Evolutionary conservation across 2,329 filamentous ascomycete genomes (phyloP), one percentile per base, ranked within the genome.

Genomic region (Beauveria sp.): DNA sequence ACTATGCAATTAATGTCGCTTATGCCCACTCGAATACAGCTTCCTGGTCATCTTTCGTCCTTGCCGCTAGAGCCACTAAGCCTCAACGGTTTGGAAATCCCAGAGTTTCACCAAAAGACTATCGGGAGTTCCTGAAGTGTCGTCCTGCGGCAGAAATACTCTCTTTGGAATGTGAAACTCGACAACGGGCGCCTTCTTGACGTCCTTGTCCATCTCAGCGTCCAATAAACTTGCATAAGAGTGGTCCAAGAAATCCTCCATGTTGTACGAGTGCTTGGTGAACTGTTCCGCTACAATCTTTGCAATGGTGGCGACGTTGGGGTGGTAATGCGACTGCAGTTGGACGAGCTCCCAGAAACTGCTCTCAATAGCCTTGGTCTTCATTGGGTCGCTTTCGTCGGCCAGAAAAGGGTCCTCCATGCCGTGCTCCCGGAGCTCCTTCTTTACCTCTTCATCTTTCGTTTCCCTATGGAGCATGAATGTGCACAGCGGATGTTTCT

Each of bases 161-260:
- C 82, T 86, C 77, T 95, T 95, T 8, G 93, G 93, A 65, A 99
- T 97, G 74, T 95, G 90, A 74, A 90, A 97, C 74, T 98, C 95
- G 56, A 98, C 86, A 14, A 95, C 91, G 0, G 93, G 93, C 6
- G 85, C 79, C 73, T 93, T 96, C 77, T 89, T 96, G 65, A 96
- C 79, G 49, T 90, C 86, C 75, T 93, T 96, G 63, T 83, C 80
- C 65, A 96, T 79, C 73, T 99, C 95, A 3, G 88, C 88, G 64
- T 95, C 90, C 49, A 98, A 76, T 72, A 99, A 85, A 71, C 86
- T 90, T 69, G 80, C 84, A 75, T 98, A 99, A 0, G 91, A 93
- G 73, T 98, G 92, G 71, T 99, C 95, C 53, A 98, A 77, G 75
- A 99, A 99, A 71, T 99, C 95, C 71, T 99, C 95, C n/a, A 97